A percentile compares a stretch with the other conserved stretches of the same genome.
Conservation (phyloP, 306 rosid species). For the Cicer arietinum region DNA sequence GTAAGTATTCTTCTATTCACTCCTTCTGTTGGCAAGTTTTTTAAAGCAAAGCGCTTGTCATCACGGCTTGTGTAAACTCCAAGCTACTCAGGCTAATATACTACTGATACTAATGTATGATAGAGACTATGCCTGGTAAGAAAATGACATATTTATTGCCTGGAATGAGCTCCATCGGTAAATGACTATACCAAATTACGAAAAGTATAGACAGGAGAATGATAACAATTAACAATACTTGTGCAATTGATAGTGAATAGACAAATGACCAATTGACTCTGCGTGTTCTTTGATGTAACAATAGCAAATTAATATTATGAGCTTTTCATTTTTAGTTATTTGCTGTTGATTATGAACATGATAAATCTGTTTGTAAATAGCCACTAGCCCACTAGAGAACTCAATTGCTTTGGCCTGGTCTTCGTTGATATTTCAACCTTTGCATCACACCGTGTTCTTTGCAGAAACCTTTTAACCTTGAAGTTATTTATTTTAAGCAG, state of each 20-base stretch:
- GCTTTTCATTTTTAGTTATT: background rate
- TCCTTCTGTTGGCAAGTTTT: constrained; percentile 41
- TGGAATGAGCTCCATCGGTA: constrained; percentile 22
- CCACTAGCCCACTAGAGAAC: constrained; percentile 18
- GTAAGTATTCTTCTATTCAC: constrained; percentile 44
- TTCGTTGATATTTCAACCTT: constrained; percentile 29
- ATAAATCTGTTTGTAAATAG: constrained; percentile 7
- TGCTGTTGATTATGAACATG: constrained; percentile 23
- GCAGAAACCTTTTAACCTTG: background rate
- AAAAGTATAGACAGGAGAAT: constrained; percentile 18
- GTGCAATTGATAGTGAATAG: constrained; percentile 27
- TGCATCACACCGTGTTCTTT: constrained; percentile 4
- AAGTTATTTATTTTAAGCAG: constrained; percentile 32
- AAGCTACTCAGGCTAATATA: constrained; percentile 26
- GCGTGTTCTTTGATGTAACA: constrained; percentile 25
- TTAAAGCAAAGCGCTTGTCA: constrained; percentile 34
- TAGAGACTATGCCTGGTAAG: constrained; percentile 16
- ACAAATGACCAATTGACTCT: constrained; percentile 18
- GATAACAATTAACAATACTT: background rate
- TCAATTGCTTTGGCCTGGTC: constrained; percentile 24
- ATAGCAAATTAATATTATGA: background rate
- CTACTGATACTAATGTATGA: background rate
- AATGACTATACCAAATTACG: background rate
- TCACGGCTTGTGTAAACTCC: constrained; percentile 19
- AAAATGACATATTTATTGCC: background rate